Evolutionary conservation across 441 rosid species (phyloP).

Genomic region (Gossypium aridum): DNA sequence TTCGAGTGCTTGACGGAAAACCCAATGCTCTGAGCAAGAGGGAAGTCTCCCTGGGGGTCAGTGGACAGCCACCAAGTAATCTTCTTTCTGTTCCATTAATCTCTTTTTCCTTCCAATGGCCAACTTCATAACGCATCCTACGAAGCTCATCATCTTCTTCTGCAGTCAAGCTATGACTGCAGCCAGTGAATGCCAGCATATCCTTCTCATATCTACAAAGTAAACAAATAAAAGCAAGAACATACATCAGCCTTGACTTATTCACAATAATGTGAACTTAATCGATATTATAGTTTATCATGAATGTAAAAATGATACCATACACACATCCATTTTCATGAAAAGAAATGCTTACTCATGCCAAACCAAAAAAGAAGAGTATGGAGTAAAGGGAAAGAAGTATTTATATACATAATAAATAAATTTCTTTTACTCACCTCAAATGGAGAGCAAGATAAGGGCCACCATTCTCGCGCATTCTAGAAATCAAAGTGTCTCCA

Average conservation of each 20-base stretch:
- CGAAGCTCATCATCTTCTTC: slow-evolving; percentile 79
- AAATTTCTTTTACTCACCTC: slow-evolving; percentile 42
- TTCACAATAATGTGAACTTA: neutral
- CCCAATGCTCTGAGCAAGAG: slow-evolving; percentile 75
- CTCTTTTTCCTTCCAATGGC: slow-evolving; percentile 95
- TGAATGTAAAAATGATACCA: neutral
- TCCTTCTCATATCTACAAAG: slow-evolving; percentile 81
- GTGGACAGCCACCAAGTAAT: slow-evolving; percentile 81
- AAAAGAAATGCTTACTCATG: neutral
- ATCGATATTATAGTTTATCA: neutral
- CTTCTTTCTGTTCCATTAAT: slow-evolving; percentile 89
- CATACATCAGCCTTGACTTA: neutral
- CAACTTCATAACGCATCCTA: slow-evolving; percentile 70
- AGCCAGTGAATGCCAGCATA: slow-evolving; percentile 95
- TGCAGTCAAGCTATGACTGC: slow-evolving; percentile 70
- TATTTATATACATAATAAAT: neutral
- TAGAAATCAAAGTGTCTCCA: slow-evolving; percentile 63
- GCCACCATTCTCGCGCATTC: slow-evolving; percentile 58
- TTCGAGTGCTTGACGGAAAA: slow-evolving; percentile 62
- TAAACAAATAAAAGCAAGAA: slow-evolving; percentile 1
- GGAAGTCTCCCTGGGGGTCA: slow-evolving; percentile 88
- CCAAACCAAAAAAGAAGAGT: neutral
- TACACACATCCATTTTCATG: neutral
- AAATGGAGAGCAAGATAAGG: slow-evolving; percentile 90
- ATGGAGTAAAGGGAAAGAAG: neutral